Percentiles rank a stretch among this genome's conserved stretches.
Conservation (phyloP, 768 basidiomycete species). For the Lactarius deliciosus region DNA sequence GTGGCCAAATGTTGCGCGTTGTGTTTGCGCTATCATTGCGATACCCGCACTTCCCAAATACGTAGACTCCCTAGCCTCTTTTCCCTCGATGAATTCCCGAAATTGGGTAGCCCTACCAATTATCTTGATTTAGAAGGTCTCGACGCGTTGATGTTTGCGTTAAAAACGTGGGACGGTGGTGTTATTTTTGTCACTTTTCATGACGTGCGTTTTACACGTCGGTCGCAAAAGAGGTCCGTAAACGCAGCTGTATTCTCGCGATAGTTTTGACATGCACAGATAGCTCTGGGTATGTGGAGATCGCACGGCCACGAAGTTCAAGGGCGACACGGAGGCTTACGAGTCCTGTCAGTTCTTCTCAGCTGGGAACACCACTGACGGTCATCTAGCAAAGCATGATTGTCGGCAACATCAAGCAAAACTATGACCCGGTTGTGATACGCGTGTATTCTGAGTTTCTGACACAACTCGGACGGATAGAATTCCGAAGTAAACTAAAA, state of each 20-base stretch:
- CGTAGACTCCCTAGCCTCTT: conserved; percentile 28
- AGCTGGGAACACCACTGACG: neutral
- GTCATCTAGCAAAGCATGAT: neutral
- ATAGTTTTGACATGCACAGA: conserved; percentile 20
- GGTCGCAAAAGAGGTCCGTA: conserved; percentile 74
- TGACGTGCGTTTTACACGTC: conserved; percentile 91
- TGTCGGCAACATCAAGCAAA: conserved; percentile 36
- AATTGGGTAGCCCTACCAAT: conserved; percentile 73
- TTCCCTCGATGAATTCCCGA: conserved; percentile 6
- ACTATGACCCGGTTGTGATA: too few relatives aligned
- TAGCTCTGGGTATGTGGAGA: conserved; percentile 94
- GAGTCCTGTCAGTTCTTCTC: conserved; percentile 52
- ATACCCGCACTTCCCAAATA: conserved; percentile 85
- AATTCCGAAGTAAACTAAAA: neutral
- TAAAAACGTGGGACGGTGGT: conserved; percentile 62
- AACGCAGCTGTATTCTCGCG: neutral
- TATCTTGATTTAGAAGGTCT: conserved; percentile 97
- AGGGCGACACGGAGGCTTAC: conserved; percentile 87
- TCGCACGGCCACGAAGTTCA: conserved; percentile 74
- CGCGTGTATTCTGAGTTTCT: too few relatives aligned
- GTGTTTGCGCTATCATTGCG: conserved; percentile 87
- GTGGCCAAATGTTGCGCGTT: conserved; percentile 95
- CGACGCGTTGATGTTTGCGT: conserved; percentile 91
- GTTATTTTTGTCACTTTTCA: conserved; percentile 93
- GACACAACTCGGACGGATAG: too few relatives aligned